Evolutionary conservation across 148 eudicot species (phyloP).

Genomic region (Bassia scoparia): DNA sequence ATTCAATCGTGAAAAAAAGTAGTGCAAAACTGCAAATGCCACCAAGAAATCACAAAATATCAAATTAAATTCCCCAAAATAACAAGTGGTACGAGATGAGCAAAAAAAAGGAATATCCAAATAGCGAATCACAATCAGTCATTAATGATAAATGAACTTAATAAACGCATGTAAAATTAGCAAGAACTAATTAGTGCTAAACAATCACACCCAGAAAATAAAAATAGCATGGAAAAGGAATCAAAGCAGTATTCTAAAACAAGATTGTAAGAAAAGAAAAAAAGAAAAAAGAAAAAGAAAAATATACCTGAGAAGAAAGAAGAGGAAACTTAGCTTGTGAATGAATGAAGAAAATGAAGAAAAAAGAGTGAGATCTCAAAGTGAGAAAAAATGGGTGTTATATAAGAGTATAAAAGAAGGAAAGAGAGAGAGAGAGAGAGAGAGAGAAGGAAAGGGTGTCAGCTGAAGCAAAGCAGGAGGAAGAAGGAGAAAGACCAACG

Average conservation of each 20-base stretch:
- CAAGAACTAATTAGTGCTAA: not conserved
- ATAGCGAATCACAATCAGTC: too few species aligned
- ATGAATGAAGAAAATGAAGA: not conserved
- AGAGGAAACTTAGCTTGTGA: not conserved
- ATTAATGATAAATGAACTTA: too few species aligned
- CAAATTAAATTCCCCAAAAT: too few species aligned
- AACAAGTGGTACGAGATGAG: too few species aligned
- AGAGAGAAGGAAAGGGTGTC: not conserved
- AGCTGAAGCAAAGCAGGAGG: not conserved
- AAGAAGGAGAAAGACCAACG: conserved; percentile 1
- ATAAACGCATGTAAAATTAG: too few species aligned
- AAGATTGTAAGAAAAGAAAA: not conserved
- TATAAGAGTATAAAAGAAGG: conserved; percentile 8
- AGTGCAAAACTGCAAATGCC: too few species aligned
- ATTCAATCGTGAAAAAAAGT: too few species aligned
- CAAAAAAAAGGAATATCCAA: too few species aligned
- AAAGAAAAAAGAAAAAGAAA: not conserved
- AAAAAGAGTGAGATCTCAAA: conserved; percentile 1
- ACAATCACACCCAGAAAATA: not conserved
- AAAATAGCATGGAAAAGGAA: not conserved
- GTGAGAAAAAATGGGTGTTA: not conserved
- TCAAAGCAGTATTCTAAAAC: not conserved
- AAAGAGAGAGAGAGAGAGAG: not conserved
- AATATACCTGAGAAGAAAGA: conserved; percentile 1
- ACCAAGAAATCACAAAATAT: too few species aligned